These are phyloP conservation scores for Nigrospora oryzae DNA, from an alignment of 2,329 filamentous ascomycete genomes.

Conservation along the genomic window DNA sequence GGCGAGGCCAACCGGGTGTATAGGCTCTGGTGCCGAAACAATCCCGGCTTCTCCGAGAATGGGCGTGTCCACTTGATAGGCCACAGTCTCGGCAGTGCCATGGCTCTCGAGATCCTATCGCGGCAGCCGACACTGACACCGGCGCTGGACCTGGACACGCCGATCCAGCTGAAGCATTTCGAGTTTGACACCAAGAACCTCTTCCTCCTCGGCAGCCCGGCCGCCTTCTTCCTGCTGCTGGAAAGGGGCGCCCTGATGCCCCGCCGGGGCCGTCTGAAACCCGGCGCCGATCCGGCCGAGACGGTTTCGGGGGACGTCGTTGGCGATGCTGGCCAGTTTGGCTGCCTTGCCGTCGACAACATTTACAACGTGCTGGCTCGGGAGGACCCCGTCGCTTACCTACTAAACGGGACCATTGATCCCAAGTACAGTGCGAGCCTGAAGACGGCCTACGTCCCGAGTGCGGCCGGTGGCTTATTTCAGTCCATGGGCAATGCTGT, in stretches of 20 bases:
- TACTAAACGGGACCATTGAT: slow-evolving; percentile 86
- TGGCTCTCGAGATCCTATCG: slow-evolving; percentile 87
- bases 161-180: slow-evolving; percentile 53
- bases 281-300: slow-evolving; percentile 61
- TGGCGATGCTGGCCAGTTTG: slow-evolving; percentile 74
- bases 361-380: slow-evolving; percentile 83
- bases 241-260: slow-evolving; percentile 67
- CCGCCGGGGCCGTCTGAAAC: slow-evolving; percentile 66
- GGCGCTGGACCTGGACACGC: slow-evolving; percentile 30
- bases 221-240: slow-evolving; percentile 85
- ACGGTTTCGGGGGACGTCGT: slow-evolving; percentile 50
- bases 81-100: slow-evolving; percentile 88
- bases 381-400: slow-evolving; percentile 75
- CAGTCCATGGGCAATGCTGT: slow-evolving; percentile 56
- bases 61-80: slow-evolving; percentile 88
- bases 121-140: slow-evolving; percentile 72
- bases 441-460: slow-evolving; percentile 72
- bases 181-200: slow-evolving; percentile 89
- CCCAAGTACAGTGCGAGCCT: slow-evolving; percentile 68
- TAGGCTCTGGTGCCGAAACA: slow-evolving; percentile 87
- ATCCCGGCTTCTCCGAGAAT: slow-evolving; percentile 70
- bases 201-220: slow-evolving; percentile 84
- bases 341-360: slow-evolving; percentile 89
- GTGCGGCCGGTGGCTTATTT: slow-evolving; percentile 56
- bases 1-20: slow-evolving; percentile 94